These are phyloP conservation scores for Erysimum cheiri DNA, from an alignment of 441 rosid species.

Conservation along the genomic window DNA sequence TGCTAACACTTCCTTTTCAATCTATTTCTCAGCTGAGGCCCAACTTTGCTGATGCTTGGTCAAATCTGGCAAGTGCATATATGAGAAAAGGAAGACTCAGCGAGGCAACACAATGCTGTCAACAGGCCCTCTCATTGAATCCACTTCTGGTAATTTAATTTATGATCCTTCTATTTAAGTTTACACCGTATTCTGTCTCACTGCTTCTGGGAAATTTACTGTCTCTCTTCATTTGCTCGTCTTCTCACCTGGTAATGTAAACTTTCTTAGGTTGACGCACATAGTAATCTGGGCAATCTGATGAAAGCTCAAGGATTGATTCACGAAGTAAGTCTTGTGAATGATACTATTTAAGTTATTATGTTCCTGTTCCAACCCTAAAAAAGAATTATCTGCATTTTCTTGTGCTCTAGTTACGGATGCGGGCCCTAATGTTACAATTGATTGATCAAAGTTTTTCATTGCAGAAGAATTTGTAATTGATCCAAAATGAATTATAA, in stretches of 20 bases:
- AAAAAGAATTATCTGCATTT: slow-evolving; percentile 20
- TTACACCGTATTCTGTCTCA: slow-evolving; percentile 6
- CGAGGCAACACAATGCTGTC: slow-evolving; percentile 96
- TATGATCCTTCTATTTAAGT: slow-evolving; percentile 4
- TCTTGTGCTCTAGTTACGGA: slow-evolving; percentile 29
- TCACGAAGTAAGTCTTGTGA: slow-evolving; percentile 82
- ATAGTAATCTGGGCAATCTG: slow-evolving; percentile 93
- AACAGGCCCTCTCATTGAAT: slow-evolving; percentile 88
- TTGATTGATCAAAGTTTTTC: slow-evolving; percentile 24
- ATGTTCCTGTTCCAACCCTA: slow-evolving; percentile 31
- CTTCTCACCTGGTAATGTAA: slow-evolving; percentile 31
- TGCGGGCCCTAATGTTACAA: slow-evolving; percentile 2
- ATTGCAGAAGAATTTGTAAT: slow-evolving; percentile 14
- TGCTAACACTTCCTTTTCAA: slow-evolving; percentile 28
- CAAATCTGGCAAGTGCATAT: slow-evolving; percentile 96
- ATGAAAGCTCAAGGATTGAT: slow-evolving; percentile 96
- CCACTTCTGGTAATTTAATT: slow-evolving; percentile 74
- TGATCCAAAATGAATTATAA: slow-evolving; percentile 20
- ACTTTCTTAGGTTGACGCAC: slow-evolving; percentile 89
- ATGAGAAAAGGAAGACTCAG: slow-evolving; percentile 93
- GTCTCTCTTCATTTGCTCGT: slow-evolving; percentile 13
- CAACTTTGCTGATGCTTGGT: slow-evolving; percentile 98
- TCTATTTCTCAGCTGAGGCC: slow-evolving; percentile 78
- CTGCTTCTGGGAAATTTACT: slow-evolving; percentile 1
- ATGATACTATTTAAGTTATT: background rate